Evolutionary conservation across 352 stramenopile species (phyloP).

Genomic region (Peronospora tabacina): DNA sequence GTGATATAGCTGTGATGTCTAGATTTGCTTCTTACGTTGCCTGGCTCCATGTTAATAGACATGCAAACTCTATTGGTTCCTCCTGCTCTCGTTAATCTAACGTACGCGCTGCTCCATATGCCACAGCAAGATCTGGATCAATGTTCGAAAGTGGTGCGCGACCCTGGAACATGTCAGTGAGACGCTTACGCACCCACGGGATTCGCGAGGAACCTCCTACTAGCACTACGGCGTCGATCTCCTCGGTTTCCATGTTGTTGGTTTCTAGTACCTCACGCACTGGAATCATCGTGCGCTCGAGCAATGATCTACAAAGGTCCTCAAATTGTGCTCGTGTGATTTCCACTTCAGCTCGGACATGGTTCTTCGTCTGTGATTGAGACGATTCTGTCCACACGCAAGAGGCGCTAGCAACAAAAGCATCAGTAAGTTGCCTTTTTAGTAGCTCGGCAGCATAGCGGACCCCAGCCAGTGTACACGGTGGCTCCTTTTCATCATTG

Average conservation of each 20-base stretch:
- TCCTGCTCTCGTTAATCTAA: slow-evolving; percentile 30
- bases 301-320: slow-evolving; percentile 31
- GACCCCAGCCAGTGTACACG: slow-evolving; percentile 48
- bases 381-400: slow-evolving; percentile 24
- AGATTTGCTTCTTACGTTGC: background rate
- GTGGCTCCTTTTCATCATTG: slow-evolving; percentile 25
- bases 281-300: slow-evolving; percentile 49
- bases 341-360: slow-evolving; percentile 17
- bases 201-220: slow-evolving; percentile 51
- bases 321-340: slow-evolving; percentile 48
- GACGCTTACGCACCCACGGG: slow-evolving; percentile 42
- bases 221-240: slow-evolving; percentile 52
- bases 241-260: slow-evolving; percentile 48
- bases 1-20: slow-evolving; percentile 1
- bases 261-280: slow-evolving; percentile 43
- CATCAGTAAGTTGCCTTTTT: slow-evolving; percentile 44
- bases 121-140: slow-evolving; percentile 61
- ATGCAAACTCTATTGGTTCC: slow-evolving; percentile 14
- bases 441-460: slow-evolving; percentile 45
- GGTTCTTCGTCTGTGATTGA: background rate
- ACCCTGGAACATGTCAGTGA: slow-evolving; percentile 44
- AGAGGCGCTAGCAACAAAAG: slow-evolving; percentile 16
- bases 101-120: slow-evolving; percentile 48
- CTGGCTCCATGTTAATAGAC: background rate
- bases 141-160: slow-evolving; percentile 44